Percentiles rank a stretch among this genome's conserved stretches.
phyloP scores from a whole-genome alignment of 2,329 filamentous ascomycete genomes.

The Botrytis squamosa region DNA sequence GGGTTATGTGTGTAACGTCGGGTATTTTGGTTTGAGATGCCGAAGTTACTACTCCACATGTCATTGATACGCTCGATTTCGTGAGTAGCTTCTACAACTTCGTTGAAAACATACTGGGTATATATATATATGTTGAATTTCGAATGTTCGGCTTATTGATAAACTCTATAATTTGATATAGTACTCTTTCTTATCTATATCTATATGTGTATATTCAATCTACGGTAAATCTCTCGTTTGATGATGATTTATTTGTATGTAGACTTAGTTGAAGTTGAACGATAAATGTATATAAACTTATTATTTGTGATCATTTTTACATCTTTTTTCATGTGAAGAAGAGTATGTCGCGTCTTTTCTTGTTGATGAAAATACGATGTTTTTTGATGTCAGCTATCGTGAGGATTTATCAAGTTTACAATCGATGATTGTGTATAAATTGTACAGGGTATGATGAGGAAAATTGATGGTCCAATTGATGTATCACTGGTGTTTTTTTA shows the following conservation, averaged over 20 bases:
- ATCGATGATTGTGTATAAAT: not conserved
- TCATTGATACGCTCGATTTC: not conserved
- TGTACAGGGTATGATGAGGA: not conserved
- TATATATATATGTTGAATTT: too few relatives aligned
- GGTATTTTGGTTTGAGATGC: not conserved
- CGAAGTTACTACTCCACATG: not conserved
- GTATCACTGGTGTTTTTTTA: not conserved
- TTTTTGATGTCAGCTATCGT: not conserved
- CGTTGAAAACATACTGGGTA: too few relatives aligned
- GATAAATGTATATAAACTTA: not conserved
- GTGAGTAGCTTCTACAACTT: too few relatives aligned
- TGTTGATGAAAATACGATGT: not conserved
- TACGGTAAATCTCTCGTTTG: not conserved
- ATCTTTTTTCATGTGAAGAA: too few relatives aligned
- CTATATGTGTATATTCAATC: too few relatives aligned
- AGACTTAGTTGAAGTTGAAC: not conserved
- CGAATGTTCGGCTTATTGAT: too few relatives aligned
- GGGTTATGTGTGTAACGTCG: not conserved
- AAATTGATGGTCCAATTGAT: not conserved
- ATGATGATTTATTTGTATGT: too few relatives aligned
- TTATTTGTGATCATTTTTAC: not conserved
- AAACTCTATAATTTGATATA: too few relatives aligned
- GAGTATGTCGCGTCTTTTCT: not conserved
- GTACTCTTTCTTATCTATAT: too few relatives aligned
- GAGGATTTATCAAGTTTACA: not conserved